Percentiles rank a stretch among this genome's conserved stretches.
Evolutionary conservation across 1,284 basidiomycete genomes (phyloP).

Genomic region (Trichosporon ovoides): DNA sequence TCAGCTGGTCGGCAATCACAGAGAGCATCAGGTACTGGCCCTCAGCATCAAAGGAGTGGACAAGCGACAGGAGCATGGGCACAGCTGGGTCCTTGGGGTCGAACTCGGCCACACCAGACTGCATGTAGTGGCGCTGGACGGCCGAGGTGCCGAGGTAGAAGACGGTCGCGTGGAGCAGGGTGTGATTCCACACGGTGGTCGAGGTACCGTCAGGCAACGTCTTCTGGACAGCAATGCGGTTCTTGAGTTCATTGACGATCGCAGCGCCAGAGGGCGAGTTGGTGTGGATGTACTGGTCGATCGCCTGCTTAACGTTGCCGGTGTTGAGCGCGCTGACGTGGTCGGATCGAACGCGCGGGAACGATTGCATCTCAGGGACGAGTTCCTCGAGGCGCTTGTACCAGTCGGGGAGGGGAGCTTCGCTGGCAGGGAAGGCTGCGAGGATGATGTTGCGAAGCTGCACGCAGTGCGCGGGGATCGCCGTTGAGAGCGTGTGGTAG

Average conservation of each 20-base stretch:
- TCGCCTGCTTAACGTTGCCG: slow-evolving; percentile 66
- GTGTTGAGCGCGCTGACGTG: slow-evolving; percentile 73
- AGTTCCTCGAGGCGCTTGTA: slow-evolving; percentile 54
- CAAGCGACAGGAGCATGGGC: slow-evolving; percentile 72
- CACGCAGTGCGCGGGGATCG: slow-evolving; percentile 85
- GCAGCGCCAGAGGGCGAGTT: slow-evolving; percentile 52
- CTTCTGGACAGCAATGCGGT: slow-evolving; percentile 61
- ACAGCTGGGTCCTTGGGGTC: slow-evolving; percentile 74
- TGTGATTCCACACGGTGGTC: slow-evolving; percentile 75
- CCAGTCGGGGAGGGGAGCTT: slow-evolving; percentile 70
- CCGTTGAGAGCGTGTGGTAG: slow-evolving; percentile 91
- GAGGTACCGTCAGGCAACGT: slow-evolving; percentile 52
- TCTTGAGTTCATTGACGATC: slow-evolving; percentile 72
- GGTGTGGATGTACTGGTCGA: slow-evolving; percentile 78
- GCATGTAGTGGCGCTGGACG: slow-evolving; percentile 70
- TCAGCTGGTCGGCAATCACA: slow-evolving; percentile 84
- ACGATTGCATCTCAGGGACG: slow-evolving; percentile 79
- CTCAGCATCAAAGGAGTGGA: slow-evolving; percentile 80
- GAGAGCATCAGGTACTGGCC: slow-evolving; percentile 90
- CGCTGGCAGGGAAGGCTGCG: slow-evolving; percentile 86
- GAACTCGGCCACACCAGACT: slow-evolving; percentile 72
- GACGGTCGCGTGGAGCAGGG: slow-evolving; percentile 85
- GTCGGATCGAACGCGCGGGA: slow-evolving; percentile 86
- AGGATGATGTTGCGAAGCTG: slow-evolving; percentile 96
- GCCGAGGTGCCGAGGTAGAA: slow-evolving; percentile 90